Evolutionary conservation across 2,329 filamentous ascomycete genomes (phyloP), one percentile per base, ranked within the genome.

Genomic region (Clonostachys chloroleuca): DNA sequence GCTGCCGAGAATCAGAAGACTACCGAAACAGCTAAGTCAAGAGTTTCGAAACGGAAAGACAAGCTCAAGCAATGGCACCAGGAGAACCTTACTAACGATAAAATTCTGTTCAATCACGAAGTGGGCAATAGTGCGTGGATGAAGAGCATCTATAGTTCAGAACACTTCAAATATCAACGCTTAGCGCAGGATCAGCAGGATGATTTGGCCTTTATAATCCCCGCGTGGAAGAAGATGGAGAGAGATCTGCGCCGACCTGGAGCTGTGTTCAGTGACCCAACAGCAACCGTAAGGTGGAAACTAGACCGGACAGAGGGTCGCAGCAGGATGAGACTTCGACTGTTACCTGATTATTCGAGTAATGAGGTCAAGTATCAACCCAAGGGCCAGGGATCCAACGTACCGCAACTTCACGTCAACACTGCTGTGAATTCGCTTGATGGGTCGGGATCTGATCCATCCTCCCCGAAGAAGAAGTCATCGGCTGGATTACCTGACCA

Each of bases 281-380:
- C 35, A 14, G 72, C 75, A 4, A 64, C 78, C 2, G 73, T 75
- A 1, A 95, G 87, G 63, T 99, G 92, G 92, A 91, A 92, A 57
- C 79, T 99, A 13, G 94, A 99, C 61, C 86, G 95, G 57, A 97
- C 94, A 0, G 94, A 99, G 69, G 92, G 94, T 12, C 85, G 92
- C 12, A 96, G 96, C 63, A 85, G 95, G 16, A 97, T 97, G 90
- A 84, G 95, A 14, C 76, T 96, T 57, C 83, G 94, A 30, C 80
- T 96, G 44, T 76, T 96, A 2, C 88, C 92, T 1, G 92, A 96
- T 60, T 81, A 81, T 48, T 79, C 80, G 1, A 74, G 77, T 1
- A 77, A 83, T 20, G 78, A 84, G 46, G 83, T 89, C 48, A 81
- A 87, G 42, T 95, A 92, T 58, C 89, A 92, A 55, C 90, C 94